These are phyloP conservation scores for Melastoma malabathricum DNA, from an alignment of 345 rosid species.

Conservation along the genomic window DNA sequence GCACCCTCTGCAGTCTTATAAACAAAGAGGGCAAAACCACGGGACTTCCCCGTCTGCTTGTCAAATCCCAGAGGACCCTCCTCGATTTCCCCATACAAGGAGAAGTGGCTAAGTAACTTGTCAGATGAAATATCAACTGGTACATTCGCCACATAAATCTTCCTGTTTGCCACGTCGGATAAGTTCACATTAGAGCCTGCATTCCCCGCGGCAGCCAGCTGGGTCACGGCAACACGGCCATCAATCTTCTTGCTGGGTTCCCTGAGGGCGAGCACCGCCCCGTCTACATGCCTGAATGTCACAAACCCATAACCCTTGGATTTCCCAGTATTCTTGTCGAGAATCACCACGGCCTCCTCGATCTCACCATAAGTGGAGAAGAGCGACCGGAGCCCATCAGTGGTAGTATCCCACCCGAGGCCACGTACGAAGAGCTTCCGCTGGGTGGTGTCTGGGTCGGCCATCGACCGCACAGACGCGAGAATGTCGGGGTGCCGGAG, in stretches of 20 bases:
- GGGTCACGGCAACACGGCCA: conserved; percentile 54
- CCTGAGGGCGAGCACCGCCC: conserved; percentile 10
- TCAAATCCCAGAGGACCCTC: conserved; percentile 41
- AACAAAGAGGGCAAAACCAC: conserved; percentile 30
- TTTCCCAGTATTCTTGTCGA: conserved; percentile 16
- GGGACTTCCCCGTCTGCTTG: conserved; percentile 23
- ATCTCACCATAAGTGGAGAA: conserved; percentile 60
- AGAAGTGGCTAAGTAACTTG: conserved; percentile 20
- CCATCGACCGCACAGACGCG: conserved; percentile 32
- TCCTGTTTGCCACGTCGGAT: conserved; percentile 28
- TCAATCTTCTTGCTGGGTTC: conserved; percentile 35
- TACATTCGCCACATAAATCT: conserved; percentile 30
- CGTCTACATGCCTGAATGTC: conserved; percentile 11
- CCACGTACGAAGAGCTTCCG: conserved; percentile 80
- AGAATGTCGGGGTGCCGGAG: conserved; percentile 38
- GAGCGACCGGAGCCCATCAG: conserved; percentile 41
- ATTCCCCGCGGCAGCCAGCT: conserved; percentile 66
- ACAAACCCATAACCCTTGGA: conserved; percentile 18
- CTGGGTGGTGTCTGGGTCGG: conserved; percentile 51
- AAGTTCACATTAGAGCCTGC: conserved; percentile 8
- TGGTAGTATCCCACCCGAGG: conserved; percentile 72
- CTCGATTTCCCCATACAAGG: conserved; percentile 27
- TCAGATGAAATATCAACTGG: conserved; percentile 20
- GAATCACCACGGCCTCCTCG: conserved; percentile 31
- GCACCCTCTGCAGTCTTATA: conserved; percentile 33